phyloP scores from a whole-genome alignment of 306 rosid genomes.

The Acacia confusa region DNA sequence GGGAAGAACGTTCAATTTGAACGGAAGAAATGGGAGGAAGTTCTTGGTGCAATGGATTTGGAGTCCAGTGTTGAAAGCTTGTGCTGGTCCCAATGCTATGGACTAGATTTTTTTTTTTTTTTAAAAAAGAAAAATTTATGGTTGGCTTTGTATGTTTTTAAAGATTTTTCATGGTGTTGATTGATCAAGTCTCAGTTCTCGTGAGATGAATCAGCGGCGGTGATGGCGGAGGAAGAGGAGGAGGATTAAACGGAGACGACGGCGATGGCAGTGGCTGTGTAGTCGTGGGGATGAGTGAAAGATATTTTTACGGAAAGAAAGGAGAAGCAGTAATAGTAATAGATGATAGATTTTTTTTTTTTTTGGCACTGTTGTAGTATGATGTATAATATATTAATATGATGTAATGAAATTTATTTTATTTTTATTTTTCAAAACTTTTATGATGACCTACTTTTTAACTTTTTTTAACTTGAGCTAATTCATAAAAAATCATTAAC shows the following conservation, averaged over 20 bases:
- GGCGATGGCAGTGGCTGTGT: no score
- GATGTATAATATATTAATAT: background rate
- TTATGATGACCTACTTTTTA: background rate
- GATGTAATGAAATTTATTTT: background rate
- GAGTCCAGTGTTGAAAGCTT: constrained; percentile 84
- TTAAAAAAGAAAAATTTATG: background rate
- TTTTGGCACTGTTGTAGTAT: background rate
- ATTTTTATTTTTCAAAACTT: background rate
- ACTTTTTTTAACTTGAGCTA: background rate
- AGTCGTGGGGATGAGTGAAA: background rate
- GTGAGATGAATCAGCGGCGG: background rate
- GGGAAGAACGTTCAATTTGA: constrained; percentile 70
- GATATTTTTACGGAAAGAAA: background rate
- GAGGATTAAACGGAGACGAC: background rate
- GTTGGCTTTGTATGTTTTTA: background rate
- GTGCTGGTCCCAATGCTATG: constrained; percentile 87
- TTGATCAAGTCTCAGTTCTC: background rate
- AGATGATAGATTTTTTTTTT: background rate
- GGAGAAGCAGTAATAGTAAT: background rate
- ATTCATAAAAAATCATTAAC: background rate
- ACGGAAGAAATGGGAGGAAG: constrained; percentile 65
- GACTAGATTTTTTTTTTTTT: constrained; percentile 49
- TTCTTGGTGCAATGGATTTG: constrained; percentile 89
- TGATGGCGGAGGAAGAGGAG: background rate
- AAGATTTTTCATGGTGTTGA: background rate